Percentiles rank a stretch among this genome's conserved stretches.
phyloP scores from a whole-genome alignment of 176 grass and related monocot species.

The Raddia guianensis region DNA sequence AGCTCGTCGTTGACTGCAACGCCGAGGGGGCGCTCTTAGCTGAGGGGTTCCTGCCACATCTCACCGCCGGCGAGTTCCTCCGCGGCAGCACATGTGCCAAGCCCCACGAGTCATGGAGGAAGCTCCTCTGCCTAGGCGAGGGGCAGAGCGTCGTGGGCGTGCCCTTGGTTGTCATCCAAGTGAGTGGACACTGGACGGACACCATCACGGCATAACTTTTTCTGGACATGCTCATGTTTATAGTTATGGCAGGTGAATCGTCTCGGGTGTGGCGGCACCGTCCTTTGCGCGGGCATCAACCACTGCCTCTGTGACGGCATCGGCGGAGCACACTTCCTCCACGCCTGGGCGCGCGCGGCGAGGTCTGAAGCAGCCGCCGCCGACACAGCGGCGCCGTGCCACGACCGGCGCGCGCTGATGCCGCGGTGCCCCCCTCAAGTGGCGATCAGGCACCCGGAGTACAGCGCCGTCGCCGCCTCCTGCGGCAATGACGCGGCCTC shows the following conservation, averaged over 20 bases:
- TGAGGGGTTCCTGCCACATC: conserved; percentile 43
- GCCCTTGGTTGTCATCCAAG: conserved; percentile 85
- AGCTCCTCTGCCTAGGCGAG: conserved; percentile 72
- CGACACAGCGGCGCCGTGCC: conserved; percentile 31
- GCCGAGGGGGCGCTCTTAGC: conserved; percentile 77
- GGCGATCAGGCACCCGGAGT: conserved; percentile 81
- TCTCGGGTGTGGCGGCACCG: conserved; percentile 81
- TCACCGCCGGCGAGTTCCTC: conserved; percentile 60
- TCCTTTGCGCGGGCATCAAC: conserved; percentile 80
- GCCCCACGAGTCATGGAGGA: conserved; percentile 85
- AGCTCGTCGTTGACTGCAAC: conserved; percentile 83
- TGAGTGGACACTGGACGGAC: not conserved
- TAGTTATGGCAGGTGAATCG: conserved; percentile 58
- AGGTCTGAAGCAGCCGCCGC: not conserved
- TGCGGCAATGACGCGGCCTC: too few species aligned
- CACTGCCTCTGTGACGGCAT: conserved; percentile 94
- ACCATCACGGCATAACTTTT: too few species aligned
- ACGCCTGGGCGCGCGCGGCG: conserved; percentile 68
- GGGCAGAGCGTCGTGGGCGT: conserved; percentile 64
- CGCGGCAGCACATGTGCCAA: not conserved
- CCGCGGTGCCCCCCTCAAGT: conserved; percentile 61
- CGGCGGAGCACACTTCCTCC: conserved; percentile 79
- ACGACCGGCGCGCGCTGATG: conserved; percentile 27
- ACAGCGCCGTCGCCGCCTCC: not conserved
- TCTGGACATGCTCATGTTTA: too few species aligned